Evolutionary conservation across 805 yeast species (phyloP), one percentile per base, ranked within the genome.

Genomic region (Groenewaldozyma salmanticensis): DNA sequence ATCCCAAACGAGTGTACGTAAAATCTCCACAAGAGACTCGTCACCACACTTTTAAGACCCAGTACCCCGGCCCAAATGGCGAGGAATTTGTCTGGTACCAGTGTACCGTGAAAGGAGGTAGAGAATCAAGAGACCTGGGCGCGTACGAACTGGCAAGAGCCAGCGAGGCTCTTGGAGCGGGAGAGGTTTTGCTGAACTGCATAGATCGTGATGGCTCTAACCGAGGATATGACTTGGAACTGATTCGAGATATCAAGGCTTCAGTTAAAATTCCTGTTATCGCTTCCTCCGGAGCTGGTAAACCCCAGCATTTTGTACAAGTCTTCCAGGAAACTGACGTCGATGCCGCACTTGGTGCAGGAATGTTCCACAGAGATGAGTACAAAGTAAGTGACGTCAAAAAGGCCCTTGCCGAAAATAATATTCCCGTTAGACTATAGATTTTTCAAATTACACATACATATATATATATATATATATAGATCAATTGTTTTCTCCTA

Each of bases 291-390:
- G 99, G 99, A 42, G 99, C 99, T 4, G 99, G 99, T 39, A 75
- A 67, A 18, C 98, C 99, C 1, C 72, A 68, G 38, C 97, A 92
- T 64, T 92, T 92, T 59, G 77, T 75, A 48, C 86, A 92, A 49
- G 99, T 85, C 2, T 92, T 92, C 56, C 70, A 67, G 35, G 68
- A 79, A 35, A 87, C 96, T 13, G 69, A 73, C 4, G 81, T 92
- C 1, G 98, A 92, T 64, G 99, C 99, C 33, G 97, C 98, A 15
- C 70, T 92, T 32, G 99, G 98, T 31, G 99, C 99, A 3, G 99
- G 99, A 34, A 81, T 92, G 80, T 92, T 92, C 70, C 99, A 92
- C 67, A 72, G 98, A 58, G 88, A 84, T 18, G 97, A 90, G 54
- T 92, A 81, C 62, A 78, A 85, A 9, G 96, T 92, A 15, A 71